These are phyloP conservation scores for Elsinoe batatas DNA, from an alignment of 2,329 filamentous ascomycete species.

Conservation along the genomic window DNA sequence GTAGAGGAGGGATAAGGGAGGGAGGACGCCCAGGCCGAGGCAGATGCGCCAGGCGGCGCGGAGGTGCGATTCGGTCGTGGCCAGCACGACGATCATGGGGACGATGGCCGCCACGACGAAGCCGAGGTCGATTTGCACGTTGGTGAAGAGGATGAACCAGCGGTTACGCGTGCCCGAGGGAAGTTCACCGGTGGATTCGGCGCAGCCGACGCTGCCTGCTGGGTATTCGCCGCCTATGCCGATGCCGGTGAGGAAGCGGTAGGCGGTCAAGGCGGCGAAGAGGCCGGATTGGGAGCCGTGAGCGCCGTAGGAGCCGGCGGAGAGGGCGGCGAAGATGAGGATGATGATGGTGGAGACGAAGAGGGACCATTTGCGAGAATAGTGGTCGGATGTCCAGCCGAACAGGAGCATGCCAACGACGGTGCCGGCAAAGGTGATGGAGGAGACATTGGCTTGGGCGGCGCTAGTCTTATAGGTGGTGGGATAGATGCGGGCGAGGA, in stretches of 20 bases:
- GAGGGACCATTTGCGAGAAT: conserved; percentile 73
- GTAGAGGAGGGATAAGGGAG: conserved; percentile 60
- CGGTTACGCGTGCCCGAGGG: conserved; percentile 72
- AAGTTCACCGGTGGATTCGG: conserved; percentile 75
- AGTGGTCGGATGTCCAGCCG: conserved; percentile 72
- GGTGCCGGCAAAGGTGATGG: conserved; percentile 77
- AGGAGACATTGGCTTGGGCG: conserved; percentile 65
- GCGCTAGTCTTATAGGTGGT: conserved; percentile 54
- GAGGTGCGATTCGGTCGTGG: conserved; percentile 49
- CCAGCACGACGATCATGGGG: conserved; percentile 54
- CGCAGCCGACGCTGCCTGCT: conserved; percentile 71
- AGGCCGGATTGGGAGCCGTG: conserved; percentile 59
- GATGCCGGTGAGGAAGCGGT: conserved; percentile 66
- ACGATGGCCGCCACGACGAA: conserved; percentile 75
- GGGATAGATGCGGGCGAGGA: conserved; percentile 59
- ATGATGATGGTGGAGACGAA: conserved; percentile 74
- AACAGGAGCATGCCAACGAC: conserved; percentile 69
- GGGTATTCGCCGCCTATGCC: conserved; percentile 57
- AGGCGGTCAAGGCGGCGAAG: conserved; percentile 69
- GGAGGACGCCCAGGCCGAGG: conserved; percentile 68
- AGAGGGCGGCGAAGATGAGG: conserved; percentile 72
- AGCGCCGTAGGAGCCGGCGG: conserved; percentile 65
- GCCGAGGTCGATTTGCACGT: conserved; percentile 75
- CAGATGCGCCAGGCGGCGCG: conserved; percentile 73
- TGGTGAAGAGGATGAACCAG: conserved; percentile 76